These are phyloP conservation scores for Eimeria maxima DNA, from an alignment of 169 alveolate species.

Conservation along the genomic window DNA sequence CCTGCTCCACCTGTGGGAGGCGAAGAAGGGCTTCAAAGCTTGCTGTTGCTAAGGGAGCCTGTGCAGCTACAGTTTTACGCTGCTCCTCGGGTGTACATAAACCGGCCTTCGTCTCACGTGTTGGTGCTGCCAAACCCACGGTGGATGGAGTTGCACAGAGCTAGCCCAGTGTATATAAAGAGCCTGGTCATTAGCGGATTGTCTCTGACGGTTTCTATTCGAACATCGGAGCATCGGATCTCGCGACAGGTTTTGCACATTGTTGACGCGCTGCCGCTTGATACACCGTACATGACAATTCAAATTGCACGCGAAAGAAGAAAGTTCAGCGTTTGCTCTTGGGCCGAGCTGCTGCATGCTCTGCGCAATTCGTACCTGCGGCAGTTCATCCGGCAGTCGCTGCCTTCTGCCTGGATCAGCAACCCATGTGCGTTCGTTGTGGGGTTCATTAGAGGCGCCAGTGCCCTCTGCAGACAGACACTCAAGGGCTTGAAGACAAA, in stretches of 20 bases:
- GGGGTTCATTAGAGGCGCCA: conserved; percentile 92
- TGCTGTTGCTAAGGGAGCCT: conserved; percentile 71
- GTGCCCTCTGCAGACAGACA: conserved; percentile 89
- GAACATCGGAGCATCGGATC: conserved; percentile 93
- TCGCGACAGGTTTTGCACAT: conserved; percentile 92
- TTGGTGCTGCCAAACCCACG: conserved; percentile 90
- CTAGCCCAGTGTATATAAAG: conserved; percentile 90
- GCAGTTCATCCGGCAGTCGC: conserved; percentile 93
- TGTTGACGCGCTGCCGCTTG: conserved; percentile 95
- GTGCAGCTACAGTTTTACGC: conserved; percentile 84
- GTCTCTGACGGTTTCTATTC: conserved; percentile 91
- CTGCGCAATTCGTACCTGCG: conserved; percentile 92
- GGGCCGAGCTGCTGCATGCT: conserved; percentile 92
- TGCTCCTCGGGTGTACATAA: conserved; percentile 84
- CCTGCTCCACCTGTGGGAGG: not conserved
- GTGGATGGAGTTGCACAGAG: conserved; percentile 90
- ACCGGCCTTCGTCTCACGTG: conserved; percentile 85
- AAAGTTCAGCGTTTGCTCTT: conserved; percentile 89
- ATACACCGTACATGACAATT: conserved; percentile 94
- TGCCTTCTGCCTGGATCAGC: conserved; percentile 95
- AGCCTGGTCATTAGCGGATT: conserved; percentile 90
- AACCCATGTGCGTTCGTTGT: conserved; percentile 92
- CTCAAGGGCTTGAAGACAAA: conserved; percentile 88
- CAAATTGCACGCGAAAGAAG: conserved; percentile 91
- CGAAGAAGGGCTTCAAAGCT: not conserved